A percentile compares a stretch with the other conserved stretches of the same genome.
phyloP scores from a whole-genome alignment of 345 rosid species.

The Anastatica hierochuntica region DNA sequence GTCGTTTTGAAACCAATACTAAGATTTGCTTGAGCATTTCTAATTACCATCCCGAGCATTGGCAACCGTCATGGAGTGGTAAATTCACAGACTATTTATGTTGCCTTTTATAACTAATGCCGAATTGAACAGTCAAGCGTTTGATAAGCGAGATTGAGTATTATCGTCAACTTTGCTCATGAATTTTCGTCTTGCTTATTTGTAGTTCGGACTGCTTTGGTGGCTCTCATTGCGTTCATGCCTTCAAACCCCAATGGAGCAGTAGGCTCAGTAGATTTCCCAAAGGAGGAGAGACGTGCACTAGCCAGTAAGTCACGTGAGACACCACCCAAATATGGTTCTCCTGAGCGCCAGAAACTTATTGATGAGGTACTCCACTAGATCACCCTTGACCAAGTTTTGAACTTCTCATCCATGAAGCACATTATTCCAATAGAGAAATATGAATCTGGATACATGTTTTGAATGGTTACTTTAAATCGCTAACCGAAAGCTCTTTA shows the following conservation, averaged over 20 bases:
- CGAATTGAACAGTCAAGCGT: background rate
- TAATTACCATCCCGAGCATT: constrained; percentile 96
- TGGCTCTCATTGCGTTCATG: constrained; percentile 94
- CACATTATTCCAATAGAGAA: background rate
- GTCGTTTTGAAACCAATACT: constrained; percentile 91
- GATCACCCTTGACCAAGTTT: background rate
- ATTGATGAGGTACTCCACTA: constrained; percentile 59
- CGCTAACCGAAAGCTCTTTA: no score
- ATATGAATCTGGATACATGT: background rate
- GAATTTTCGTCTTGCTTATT: background rate
- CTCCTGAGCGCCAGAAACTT: constrained; percentile 68
- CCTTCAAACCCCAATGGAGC: constrained; percentile 92
- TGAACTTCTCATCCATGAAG: background rate
- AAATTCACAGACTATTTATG: background rate
- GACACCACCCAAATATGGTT: constrained; percentile 65
- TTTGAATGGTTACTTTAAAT: no score
- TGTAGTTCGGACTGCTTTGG: constrained; percentile 88
- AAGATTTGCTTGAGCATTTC: constrained; percentile 97
- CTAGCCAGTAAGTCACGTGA: constrained; percentile 77
- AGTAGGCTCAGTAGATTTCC: constrained; percentile 80
- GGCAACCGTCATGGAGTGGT: constrained; percentile 99
- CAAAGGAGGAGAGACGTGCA: constrained; percentile 70
- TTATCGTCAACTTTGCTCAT: background rate
- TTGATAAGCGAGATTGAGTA: background rate
- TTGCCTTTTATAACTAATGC: background rate